A percentile compares a stretch with the other conserved stretches of the same genome.
Conservation (phyloP, 495 filamentous ascomycete species). For the Neurospora sublineolata region DNA sequence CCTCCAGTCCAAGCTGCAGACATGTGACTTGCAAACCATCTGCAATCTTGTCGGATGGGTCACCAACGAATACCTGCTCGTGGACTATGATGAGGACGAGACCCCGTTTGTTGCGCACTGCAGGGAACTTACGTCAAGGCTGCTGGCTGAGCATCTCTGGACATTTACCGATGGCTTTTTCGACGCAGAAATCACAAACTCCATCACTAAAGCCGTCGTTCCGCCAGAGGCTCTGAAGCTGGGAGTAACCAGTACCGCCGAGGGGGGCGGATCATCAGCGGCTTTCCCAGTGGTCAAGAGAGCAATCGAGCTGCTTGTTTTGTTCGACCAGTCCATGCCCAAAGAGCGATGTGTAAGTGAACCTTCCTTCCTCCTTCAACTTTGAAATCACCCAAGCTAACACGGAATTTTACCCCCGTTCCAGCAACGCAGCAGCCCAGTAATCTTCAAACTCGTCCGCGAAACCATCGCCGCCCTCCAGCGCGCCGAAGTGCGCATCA, state of each 20-base stretch:
- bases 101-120: constrained; percentile 62
- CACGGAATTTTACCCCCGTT: constrained; percentile 27
- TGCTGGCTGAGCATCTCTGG: constrained; percentile 43
- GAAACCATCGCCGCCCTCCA: constrained; percentile 36
- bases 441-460: constrained; percentile 34
- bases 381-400: constrained; percentile 18
- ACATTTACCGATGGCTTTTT: constrained; percentile 38
- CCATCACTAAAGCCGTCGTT: constrained; percentile 35
- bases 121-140: constrained; percentile 50
- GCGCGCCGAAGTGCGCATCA: constrained; percentile 41
- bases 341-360: constrained; percentile 60
- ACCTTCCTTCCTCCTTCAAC: not conserved
- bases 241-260: constrained; percentile 16
- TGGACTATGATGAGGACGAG: constrained; percentile 61
- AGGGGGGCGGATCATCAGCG: constrained; percentile 44
- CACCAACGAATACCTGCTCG: constrained; percentile 66
- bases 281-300: constrained; percentile 54
- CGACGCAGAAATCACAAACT: constrained; percentile 39
- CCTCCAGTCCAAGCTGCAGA: constrained; percentile 31
- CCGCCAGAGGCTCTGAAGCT: constrained; percentile 32
- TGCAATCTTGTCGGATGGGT: constrained; percentile 73
- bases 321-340: constrained; percentile 60
- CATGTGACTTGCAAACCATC: constrained; percentile 36
- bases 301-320: constrained; percentile 70
- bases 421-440: constrained; percentile 40